A percentile compares a stretch with the other conserved stretches of the same genome.
These are phyloP conservation scores for Fragosphaeria purpurea DNA, from an alignment of 2,329 filamentous ascomycete species.

Conservation along the genomic window DNA sequence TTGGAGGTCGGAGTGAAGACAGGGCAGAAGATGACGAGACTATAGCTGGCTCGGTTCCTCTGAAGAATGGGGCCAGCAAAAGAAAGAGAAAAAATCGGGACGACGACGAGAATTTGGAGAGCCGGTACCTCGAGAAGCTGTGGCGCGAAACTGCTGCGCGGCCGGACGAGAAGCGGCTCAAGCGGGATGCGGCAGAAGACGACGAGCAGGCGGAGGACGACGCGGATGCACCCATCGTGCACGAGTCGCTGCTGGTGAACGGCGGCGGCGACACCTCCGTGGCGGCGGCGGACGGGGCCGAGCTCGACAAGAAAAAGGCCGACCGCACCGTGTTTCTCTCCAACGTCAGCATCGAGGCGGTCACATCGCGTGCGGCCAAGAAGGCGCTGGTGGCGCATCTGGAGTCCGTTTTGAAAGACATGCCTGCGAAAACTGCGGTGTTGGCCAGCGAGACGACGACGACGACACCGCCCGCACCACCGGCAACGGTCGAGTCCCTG, in stretches of 20 bases:
- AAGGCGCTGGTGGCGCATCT: constrained; percentile 70
- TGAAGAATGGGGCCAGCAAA: constrained; percentile 44
- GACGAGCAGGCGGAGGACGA: constrained; percentile 23
- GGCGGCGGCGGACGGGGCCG: constrained; percentile 40
- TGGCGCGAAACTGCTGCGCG: constrained; percentile 30
- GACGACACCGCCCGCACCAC: constrained; percentile 40
- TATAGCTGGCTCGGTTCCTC: constrained; percentile 30
- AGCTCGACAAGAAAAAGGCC: constrained; percentile 67
- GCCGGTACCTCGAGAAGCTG: constrained; percentile 58
- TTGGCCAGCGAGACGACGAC: constrained; percentile 20
- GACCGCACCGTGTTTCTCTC: constrained; percentile 84
- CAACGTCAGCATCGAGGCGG: constrained; percentile 76
- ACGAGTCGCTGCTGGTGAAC: constrained; percentile 44
- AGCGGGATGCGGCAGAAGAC: constrained; percentile 27
- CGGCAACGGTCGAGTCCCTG: constrained; percentile 62
- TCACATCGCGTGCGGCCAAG: constrained; percentile 71
- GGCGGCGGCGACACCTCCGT: constrained; percentile 34
- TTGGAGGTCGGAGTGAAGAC: constrained; percentile 14
- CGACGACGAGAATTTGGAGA: constrained; percentile 60
- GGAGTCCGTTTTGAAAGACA: constrained; percentile 34
- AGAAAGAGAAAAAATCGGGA: constrained; percentile 51
- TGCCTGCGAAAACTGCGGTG: constrained; percentile 37
- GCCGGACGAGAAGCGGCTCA: constrained; percentile 45
- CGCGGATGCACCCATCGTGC: constrained; percentile 35
- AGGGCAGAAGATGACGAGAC: constrained; percentile 25